A percentile compares a stretch with the other conserved stretches of the same genome.
These are phyloP conservation scores for Boechera retrofracta DNA, from an alignment of 345 rosid species.

Conservation along the genomic window DNA sequence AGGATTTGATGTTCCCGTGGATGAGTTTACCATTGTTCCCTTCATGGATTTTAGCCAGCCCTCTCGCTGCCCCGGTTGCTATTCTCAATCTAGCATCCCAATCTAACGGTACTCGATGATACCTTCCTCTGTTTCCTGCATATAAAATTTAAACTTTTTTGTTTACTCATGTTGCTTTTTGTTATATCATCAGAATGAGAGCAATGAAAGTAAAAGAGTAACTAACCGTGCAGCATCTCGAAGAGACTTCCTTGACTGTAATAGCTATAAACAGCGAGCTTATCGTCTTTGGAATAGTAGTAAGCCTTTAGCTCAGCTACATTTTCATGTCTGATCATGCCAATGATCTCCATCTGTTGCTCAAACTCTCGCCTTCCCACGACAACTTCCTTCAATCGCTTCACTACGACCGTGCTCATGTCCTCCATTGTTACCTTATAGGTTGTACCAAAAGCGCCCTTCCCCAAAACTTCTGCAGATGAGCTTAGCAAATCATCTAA, in stretches of 20 bases:
- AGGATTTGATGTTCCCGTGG: constrained; percentile 83
- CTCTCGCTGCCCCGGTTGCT: constrained; percentile 80
- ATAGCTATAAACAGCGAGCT: constrained; percentile 80
- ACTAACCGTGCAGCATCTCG: constrained; percentile 74
- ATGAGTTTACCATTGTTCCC: constrained; percentile 66
- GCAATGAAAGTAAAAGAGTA: background rate
- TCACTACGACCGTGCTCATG: constrained; percentile 73
- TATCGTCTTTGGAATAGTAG: constrained; percentile 90
- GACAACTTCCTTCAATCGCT: constrained; percentile 81
- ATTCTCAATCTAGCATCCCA: constrained; percentile 78
- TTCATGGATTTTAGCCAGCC: constrained; percentile 64
- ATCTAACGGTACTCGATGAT: constrained; percentile 53
- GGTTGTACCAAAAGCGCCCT: constrained; percentile 79
- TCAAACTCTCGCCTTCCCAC: constrained; percentile 88
- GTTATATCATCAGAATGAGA: background rate
- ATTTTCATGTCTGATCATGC: constrained; percentile 74
- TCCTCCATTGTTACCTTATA: constrained; percentile 65
- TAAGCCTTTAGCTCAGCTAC: constrained; percentile 87
- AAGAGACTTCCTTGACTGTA: constrained; percentile 73
- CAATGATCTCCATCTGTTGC: constrained; percentile 90
- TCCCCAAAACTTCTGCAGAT: constrained; percentile 88
- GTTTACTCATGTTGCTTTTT: constrained; percentile 12
- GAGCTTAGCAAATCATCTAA: constrained; percentile 94
- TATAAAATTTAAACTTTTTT: background rate
- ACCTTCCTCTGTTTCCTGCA: constrained; percentile 55